Evolutionary conservation across 495 filamentous ascomycete genomes (phyloP), one percentile per base, ranked within the genome.

Genomic region (Penicillium paradoxum): DNA sequence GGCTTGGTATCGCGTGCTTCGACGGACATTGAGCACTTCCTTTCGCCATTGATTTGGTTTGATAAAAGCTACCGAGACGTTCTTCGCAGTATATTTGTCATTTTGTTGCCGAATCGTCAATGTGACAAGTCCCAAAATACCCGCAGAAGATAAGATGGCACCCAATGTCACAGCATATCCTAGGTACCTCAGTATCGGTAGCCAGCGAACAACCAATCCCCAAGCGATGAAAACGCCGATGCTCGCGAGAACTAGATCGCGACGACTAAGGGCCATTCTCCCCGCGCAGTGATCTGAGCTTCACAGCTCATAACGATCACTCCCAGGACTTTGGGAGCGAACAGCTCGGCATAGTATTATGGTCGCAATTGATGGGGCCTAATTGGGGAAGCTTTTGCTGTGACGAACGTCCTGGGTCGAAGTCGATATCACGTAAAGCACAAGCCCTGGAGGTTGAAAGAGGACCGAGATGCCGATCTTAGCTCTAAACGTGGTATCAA

Each of bases 181-280:
- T 22, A 86, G 76, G 76, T 84, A 95, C 65, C 90, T 87, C 36
- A 95, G 76, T 32, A 81, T 60, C 9, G 91, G 90, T 62, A 87
- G 72, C 86, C 88, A 93, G 71, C 84, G 81, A 54, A 89, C 83
- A 29, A 83, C 79, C 64, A 88, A 83, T 18, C 87, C 89, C 91
- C 91, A 97, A 56, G 89, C 81, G 59, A 97, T 78, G 68, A 95
- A 95, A 57, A 68, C 79, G 65, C 78, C 81, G 58, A 88, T 69
- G 62, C 79, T 80, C 59, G 86, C 82, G 60, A 90, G 61, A 64
- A 83, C 74, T 63, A 90, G 75, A 79, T 93, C 79, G 78, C 84
- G 83, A 73, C 80, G 79, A 68, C 78, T 82, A 76, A 92, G 81
- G 79, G 80, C 82, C 88, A 93, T 96, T 73, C 63, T 76, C 72